These are phyloP conservation scores for Shiraia sp. DNA, from an alignment of 2,329 filamentous ascomycete genomes.

Conservation along the genomic window DNA sequence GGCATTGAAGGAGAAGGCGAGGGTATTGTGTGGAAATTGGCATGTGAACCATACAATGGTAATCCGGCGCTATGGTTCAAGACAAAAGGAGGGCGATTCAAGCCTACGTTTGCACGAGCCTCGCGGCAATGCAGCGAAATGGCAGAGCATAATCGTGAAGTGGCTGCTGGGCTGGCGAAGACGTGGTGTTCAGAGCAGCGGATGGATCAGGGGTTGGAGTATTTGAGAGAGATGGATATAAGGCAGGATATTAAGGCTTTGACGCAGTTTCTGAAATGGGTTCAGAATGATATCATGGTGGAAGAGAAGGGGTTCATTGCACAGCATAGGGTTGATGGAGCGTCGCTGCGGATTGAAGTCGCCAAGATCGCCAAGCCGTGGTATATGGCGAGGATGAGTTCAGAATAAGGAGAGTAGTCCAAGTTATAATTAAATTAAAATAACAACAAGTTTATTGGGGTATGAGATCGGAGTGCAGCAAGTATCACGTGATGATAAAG, in stretches of 20 bases:
- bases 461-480: no score
- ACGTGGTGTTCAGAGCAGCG: slow-evolving; percentile 26
- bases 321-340: slow-evolving; percentile 19
- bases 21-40: slow-evolving; percentile 33
- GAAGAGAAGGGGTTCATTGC: slow-evolving; percentile 29
- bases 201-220: slow-evolving; percentile 33
- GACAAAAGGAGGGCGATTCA: slow-evolving; percentile 32
- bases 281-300: slow-evolving; percentile 24
- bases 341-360: slow-evolving; percentile 24
- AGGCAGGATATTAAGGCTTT: slow-evolving; percentile 16
- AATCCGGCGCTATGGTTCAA: slow-evolving; percentile 31
- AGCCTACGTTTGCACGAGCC: slow-evolving; percentile 23
- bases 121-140: slow-evolving; percentile 14
- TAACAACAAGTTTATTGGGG: no score
- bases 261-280: slow-evolving; percentile 26
- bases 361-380: slow-evolving; percentile 29
- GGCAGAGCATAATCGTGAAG: slow-evolving; percentile 12
- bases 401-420: no score
- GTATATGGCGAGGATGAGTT: slow-evolving; percentile 18
- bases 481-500: no score
- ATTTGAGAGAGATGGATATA: slow-evolving; percentile 20
- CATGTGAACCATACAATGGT: slow-evolving; percentile 7
- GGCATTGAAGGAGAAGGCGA: slow-evolving; percentile 26
- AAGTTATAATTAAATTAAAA: no score
- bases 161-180: slow-evolving; percentile 14